Evolutionary conservation across 2,329 filamentous ascomycete genomes (phyloP), one percentile per base, ranked within the genome.

Genomic region (Fonsecaea nubica): DNA sequence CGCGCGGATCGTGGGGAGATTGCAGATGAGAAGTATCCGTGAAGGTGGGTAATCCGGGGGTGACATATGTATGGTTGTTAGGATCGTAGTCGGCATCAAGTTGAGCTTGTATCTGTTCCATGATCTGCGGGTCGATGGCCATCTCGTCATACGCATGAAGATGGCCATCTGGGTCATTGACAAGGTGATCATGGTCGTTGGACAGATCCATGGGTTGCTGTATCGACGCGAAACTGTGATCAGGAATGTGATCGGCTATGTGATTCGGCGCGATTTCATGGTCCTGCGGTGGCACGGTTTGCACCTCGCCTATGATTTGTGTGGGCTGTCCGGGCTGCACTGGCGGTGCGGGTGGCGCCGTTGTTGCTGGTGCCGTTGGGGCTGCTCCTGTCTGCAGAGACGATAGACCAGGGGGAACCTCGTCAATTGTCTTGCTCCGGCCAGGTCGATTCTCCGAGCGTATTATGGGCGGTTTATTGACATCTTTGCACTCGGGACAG

Each of bases 401-500:
- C 9, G 61, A 40, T 40, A 63, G 62, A 21, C 36, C 66, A 21
- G 63, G 59, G 5, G 59, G 71, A 12, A 53, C 52, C 62, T 66
- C 68, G 32, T 72, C 71, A 30, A 71, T 62, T 62, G 72, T 70
- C 68, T 72, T 72, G 68, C 53, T 64, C 72, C 72, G 25, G 68
- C 63, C 40, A 70, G 66, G 64, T 52, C 69, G 64, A 50, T 73
- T 70, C 73, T 77, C 59, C 61, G 66, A n/a, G 69, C 76, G 62
- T 13, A 75, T 64, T 4, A 76, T 70, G 0, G 84, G 81, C 36
- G 84, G 81, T 77, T 91, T 91, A 68, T 87, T 85, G 42, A 87
- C 82, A 74, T 96, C 92, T 79, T 94, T 96, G 81, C 94, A 98
- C 76, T 96, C 90, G 7, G 86, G 81, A 79, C 95, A 99, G 74